Conservation (phyloP, 2,329 filamentous ascomycete genomes). For the Trichophyton rubrum region DNA sequence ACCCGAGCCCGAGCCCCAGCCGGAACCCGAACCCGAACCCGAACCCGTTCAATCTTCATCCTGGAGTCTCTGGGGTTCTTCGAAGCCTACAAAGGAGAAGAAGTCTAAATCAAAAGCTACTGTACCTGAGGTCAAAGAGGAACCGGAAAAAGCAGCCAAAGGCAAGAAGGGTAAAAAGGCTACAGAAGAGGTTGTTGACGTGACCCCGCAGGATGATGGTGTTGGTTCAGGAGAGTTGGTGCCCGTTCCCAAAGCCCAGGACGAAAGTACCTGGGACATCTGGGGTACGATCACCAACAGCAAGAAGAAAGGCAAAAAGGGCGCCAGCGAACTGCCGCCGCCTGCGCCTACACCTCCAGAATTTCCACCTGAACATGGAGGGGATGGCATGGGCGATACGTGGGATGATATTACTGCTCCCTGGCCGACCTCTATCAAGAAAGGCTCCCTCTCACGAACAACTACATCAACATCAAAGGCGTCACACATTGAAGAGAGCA, state of each 20-base stretch:
- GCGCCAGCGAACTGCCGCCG: slow-evolving; percentile 33
- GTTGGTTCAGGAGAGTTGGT: slow-evolving; percentile 11
- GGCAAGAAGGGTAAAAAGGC: background rate
- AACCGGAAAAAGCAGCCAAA: background rate
- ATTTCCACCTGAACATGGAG: slow-evolving; percentile 18
- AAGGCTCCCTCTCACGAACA: slow-evolving; percentile 23
- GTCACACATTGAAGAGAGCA: slow-evolving; percentile 17
- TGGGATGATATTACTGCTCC: slow-evolving; percentile 27
- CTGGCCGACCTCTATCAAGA: slow-evolving; percentile 29
- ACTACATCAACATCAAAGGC: slow-evolving; percentile 14
- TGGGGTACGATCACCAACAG: slow-evolving; percentile 34
- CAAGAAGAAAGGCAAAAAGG: slow-evolving; percentile 39
- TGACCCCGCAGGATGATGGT: slow-evolving; percentile 8
- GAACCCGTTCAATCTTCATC: background rate
- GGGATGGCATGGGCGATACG: slow-evolving; percentile 19
- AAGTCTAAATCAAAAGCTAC: slow-evolving; percentile 2
- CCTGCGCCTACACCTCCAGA: slow-evolving; percentile 38
- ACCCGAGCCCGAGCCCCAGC: slow-evolving; percentile 18
- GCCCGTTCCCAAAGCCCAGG: slow-evolving; percentile 4
- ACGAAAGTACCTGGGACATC: slow-evolving; percentile 19
- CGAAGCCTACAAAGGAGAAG: slow-evolving; percentile 9
- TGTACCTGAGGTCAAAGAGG: background rate
- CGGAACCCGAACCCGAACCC: slow-evolving; percentile 24
- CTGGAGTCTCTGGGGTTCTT: slow-evolving; percentile 9
- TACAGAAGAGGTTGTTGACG: background rate